A percentile compares a stretch with the other conserved stretches of the same genome.
These are phyloP conservation scores for Onygena corvina DNA, from an alignment of 2,329 filamentous ascomycete genomes.

Conservation along the genomic window DNA sequence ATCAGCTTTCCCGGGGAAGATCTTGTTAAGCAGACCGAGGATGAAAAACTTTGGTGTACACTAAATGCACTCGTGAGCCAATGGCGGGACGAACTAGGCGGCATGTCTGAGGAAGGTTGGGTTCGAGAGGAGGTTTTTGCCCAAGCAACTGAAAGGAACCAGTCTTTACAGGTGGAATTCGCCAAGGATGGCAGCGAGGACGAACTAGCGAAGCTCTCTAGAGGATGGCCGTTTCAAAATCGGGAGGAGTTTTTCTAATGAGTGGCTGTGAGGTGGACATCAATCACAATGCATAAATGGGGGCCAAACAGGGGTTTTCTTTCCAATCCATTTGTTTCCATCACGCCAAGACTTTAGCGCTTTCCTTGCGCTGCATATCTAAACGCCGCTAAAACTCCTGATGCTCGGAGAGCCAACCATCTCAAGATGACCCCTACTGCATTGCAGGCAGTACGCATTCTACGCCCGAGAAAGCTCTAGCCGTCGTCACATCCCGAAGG, in stretches of 20 bases:
- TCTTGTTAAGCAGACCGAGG: constrained; percentile 4
- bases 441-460: too few species aligned
- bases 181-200: constrained; percentile 10
- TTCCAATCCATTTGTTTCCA: too few species aligned
- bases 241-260: constrained; percentile 9
- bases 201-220: constrained; percentile 8
- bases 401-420: too few species aligned
- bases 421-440: too few species aligned
- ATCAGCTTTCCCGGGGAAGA: constrained; percentile 11
- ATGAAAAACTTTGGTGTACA: constrained; percentile 13
- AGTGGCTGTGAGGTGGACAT: too few species aligned
- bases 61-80: constrained; percentile 9
- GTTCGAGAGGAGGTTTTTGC: constrained; percentile 11
- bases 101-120: constrained; percentile 14
- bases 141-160: constrained; percentile 7
- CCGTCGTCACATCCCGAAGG: too few species aligned
- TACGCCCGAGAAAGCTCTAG: too few species aligned
- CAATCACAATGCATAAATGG: too few species aligned
- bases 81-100: constrained; percentile 12
- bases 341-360: too few species aligned
- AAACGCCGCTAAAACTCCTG: too few species aligned
- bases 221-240: constrained; percentile 10
- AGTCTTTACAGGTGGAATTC: constrained; percentile 9
- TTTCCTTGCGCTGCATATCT: too few species aligned
- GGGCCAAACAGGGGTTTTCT: too few species aligned